Evolutionary conservation across 208 protist species (phyloP).

Genomic region (Leishmania tarentolae): DNA sequence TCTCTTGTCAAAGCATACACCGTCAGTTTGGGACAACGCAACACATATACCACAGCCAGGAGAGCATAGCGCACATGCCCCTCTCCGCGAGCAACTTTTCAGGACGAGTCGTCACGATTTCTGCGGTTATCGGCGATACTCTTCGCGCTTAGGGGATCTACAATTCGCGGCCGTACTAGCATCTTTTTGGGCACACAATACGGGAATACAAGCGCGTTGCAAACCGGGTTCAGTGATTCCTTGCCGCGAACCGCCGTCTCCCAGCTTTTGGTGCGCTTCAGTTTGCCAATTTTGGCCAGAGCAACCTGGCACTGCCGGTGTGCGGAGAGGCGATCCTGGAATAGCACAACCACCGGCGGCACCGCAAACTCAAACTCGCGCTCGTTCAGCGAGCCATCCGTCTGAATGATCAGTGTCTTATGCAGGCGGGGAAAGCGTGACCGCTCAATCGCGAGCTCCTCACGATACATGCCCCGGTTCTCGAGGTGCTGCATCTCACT

Average conservation of each 20-base stretch:
- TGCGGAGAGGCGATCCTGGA: conserved; percentile 82
- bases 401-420: conserved; percentile 84
- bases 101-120: conserved; percentile 2
- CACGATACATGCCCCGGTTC: conserved; percentile 89
- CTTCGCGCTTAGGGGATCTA: conserved; percentile 71
- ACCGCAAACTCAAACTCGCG: conserved; percentile 88
- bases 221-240: conserved; percentile 67
- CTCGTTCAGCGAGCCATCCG: conserved; percentile 88
- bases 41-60: not conserved
- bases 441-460: conserved; percentile 90
- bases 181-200: conserved; percentile 87
- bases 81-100: not conserved
- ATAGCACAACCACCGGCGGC: conserved; percentile 81
- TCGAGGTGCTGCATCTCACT: conserved; percentile 90
- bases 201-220: conserved; percentile 83
- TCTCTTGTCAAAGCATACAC: not conserved
- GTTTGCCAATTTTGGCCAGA: conserved; percentile 82
- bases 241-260: conserved; percentile 47
- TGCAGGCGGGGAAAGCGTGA: conserved; percentile 78
- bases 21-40: not conserved
- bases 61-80: no score
- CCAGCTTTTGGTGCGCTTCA: conserved; percentile 72
- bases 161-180: conserved; percentile 52
- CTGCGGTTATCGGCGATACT: conserved; percentile 32
- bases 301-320: conserved; percentile 82